Base-by-base conservation (phyloP, 352 stramenopile species). In the Pythium aquatile region DNA sequence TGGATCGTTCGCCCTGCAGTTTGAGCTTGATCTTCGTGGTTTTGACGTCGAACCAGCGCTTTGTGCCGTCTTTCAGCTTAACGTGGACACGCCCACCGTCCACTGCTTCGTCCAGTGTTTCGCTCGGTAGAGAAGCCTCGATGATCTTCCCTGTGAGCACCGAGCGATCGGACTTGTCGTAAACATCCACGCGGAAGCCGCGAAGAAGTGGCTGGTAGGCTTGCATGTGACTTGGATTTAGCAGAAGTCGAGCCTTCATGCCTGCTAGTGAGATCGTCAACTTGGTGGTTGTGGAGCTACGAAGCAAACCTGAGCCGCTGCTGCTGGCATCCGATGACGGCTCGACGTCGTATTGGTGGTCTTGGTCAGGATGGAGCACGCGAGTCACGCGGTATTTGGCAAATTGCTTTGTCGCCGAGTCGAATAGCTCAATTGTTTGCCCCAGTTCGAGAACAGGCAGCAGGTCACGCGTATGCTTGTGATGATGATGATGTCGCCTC, bases 1-100 rank as follows among this genome's bases (percentile, higher is more conserved):
- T 40, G 4, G 47, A 8, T 8, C 39, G 7, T 16, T 65, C 53
- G 13, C 58, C 53, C 6, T 11, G 9, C 1, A 73, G 39, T 58
- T 46, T 65, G 14, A 73, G 24, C 40, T 73, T 73, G 46, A 73
- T 60, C 47, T 73, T 73, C 5, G 67, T 73, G 11, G 24, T 29
- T 3, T 47, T 55, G 13, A 73, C 29, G 20, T 66, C 46, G 44
- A 69, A 63, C 61, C 67, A 73, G 11, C 48, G 48, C 35, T 61
- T 66, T 3, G 56, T 54, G 3, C 51, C 52, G 28, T 73, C 67
- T 49, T 69, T 69, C 9, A 69, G 48, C 37, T 66, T 69, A 2
- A 73, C 61, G 11, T 63, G 35, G 9, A 73, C 29, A 10, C 51
- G 33, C 7, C 29, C 30, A 30, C 44, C 49, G 20, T 46, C 24